phyloP scores from a whole-genome alignment of 768 basidiomycete species.

The Dacryopinax spathularia region DNA sequence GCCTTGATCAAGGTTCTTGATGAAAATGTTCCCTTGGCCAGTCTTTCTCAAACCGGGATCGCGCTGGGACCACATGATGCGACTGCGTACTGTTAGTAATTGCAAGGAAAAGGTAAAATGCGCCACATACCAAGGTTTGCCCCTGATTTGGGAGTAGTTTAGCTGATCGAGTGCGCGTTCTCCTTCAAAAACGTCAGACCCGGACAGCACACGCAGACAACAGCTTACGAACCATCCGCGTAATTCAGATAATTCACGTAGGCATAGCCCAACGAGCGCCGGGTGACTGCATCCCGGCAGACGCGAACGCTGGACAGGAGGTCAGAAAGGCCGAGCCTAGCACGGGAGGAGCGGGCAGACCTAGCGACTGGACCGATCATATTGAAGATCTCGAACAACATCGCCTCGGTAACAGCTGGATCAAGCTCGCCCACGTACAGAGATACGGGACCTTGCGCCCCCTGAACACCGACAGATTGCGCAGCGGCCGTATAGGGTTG shows the following conservation, averaged over 20 bases:
- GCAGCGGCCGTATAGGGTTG: background rate
- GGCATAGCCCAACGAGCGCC: conserved; percentile 97
- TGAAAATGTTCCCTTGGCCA: conserved; percentile 98
- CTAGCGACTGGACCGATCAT: conserved; percentile 99
- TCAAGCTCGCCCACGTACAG: conserved; percentile 99
- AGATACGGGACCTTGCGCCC: conserved; percentile 30
- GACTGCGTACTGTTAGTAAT: conserved; percentile 34
- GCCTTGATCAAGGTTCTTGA: conserved; percentile 93
- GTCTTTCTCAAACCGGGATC: conserved; percentile 99
- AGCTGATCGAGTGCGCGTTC: conserved; percentile 98
- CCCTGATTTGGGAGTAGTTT: conserved; percentile 98
- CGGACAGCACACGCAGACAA: background rate
- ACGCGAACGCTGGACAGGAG: conserved; percentile 69
- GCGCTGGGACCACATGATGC: conserved; percentile 99
- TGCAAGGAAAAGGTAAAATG: conserved; percentile 5
- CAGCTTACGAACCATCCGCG: conserved; percentile 54
- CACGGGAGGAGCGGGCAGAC: conserved; percentile 31
- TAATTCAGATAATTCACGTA: conserved; percentile 99
- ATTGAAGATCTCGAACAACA: conserved; percentile 99
- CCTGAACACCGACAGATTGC: background rate
- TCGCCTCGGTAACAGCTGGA: conserved; percentile 94
- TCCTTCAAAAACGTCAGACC: conserved; percentile 33
- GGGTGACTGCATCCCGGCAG: conserved; percentile 98
- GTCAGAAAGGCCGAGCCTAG: background rate
- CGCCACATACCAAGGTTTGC: conserved; percentile 67